These are phyloP conservation scores for Wallacemonas sp. DNA, from an alignment of 208 protist genomes.

Conservation along the genomic window DNA sequence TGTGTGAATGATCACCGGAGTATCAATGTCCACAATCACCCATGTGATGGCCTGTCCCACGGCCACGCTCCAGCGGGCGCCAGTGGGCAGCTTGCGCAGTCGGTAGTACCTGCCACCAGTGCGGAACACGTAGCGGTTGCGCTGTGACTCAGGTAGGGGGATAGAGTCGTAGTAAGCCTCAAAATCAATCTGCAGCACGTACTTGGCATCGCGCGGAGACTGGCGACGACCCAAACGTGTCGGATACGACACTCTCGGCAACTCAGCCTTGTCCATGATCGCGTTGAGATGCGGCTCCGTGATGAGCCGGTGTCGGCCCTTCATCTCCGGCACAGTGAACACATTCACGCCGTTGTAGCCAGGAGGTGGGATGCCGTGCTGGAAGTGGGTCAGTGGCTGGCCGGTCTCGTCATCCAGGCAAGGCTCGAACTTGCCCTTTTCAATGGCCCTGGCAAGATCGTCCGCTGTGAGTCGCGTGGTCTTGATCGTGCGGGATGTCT, in stretches of 20 bases:
- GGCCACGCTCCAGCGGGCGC: constrained; percentile 25
- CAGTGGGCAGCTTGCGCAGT: constrained; percentile 17
- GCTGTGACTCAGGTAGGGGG: constrained; percentile 12
- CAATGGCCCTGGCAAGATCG: not conserved
- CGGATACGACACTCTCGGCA: constrained; percentile 14
- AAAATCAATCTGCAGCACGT: constrained; percentile 35
- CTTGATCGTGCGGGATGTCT: constrained; percentile 10
- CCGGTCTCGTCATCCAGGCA: not conserved
- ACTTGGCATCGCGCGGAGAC: not conserved
- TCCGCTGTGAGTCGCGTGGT: not conserved
- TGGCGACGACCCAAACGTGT: constrained; percentile 15
- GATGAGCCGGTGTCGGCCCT: constrained; percentile 23
- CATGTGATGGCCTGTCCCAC: constrained; percentile 19
- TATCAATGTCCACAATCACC: constrained; percentile 21
- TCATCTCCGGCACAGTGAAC: constrained; percentile 17
- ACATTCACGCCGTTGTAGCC: constrained; percentile 10
- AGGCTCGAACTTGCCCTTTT: constrained; percentile 7
- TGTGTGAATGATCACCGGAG: constrained; percentile 15
- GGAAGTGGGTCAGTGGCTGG: not conserved
- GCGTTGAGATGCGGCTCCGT: constrained; percentile 27
- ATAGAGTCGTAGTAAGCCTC: constrained; percentile 39
- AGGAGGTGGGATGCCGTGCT: not conserved
- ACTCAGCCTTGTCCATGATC: constrained; percentile 14
- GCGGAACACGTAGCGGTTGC: constrained; percentile 25
- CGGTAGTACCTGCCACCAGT: constrained; percentile 9